Base-by-base conservation (phyloP, 2,329 filamentous ascomycete genomes). In the Hymenoscyphus linearis region DNA sequence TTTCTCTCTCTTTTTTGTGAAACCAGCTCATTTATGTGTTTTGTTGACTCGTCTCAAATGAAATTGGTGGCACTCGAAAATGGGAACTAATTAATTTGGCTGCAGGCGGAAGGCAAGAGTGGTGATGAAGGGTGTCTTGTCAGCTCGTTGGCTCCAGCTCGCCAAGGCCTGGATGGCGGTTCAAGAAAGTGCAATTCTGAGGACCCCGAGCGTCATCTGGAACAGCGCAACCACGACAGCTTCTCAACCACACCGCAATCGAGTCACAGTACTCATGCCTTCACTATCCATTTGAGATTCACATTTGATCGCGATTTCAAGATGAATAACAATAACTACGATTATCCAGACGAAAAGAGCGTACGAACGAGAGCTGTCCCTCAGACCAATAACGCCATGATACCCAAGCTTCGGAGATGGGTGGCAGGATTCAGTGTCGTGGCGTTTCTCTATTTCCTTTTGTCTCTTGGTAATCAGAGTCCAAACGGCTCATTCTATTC, bases 401-500 rank as follows among this genome's bases (percentile, higher is more conserved):
- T 52, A 22, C 66, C 64, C 25, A 61, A 55, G 26, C 22, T 53
- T n/a, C 61, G 64, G 16, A 66, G 65, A 22, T 62, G 69, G 36
- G 57, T 55, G 27, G 58, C 64, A 25, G 70, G 64, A 16, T 66
- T 69, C 47, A 55, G 55, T 14, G 44, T 57, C 37, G 66, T 68
- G 22, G 66, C 65, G 25, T 44, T 70, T n/a, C 60, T 66, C 44
- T 71, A 71, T 57, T 31, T 69, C 44, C 40, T 69, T 12, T 50
- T 52, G 18, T 62, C 52, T 9, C n/a, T 40, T 7, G 26, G 52
- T 7, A 52, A 35, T 37, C 18, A 34, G 34, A 36, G 36, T 18
- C 34, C 34, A 50, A 50, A 18, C 12, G 22, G 44, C 22, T 22
- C 44, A 13, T 50, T 50, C 18, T 50, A 22, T 25, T n/a, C 18